These are phyloP conservation scores for Ricinus communis DNA, from an alignment of 345 rosid genomes.

Conservation along the genomic window DNA sequence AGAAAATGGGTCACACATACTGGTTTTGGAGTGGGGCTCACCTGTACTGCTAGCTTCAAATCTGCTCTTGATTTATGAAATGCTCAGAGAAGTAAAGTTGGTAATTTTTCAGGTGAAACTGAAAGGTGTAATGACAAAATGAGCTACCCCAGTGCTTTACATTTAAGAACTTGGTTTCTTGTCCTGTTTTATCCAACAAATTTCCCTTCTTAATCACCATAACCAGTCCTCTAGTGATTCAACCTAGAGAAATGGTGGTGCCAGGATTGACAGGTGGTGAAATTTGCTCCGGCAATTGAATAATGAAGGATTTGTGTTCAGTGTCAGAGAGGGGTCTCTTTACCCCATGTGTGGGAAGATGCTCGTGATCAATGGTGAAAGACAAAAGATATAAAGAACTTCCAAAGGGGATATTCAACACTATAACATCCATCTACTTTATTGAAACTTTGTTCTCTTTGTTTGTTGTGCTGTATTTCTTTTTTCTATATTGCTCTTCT, in stretches of 20 bases:
- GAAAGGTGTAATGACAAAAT: conserved; percentile 11
- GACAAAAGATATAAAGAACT: conserved; percentile 12
- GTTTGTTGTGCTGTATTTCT: conserved; percentile 23
- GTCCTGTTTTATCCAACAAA: conserved; percentile 21
- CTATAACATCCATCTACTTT: conserved; percentile 10
- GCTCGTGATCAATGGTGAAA: conserved; percentile 13
- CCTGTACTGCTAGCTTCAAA: conserved; percentile 36
- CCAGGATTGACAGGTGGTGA: conserved; percentile 48
- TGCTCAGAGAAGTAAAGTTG: conserved; percentile 26
- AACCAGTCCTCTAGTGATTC: conserved; percentile 49
- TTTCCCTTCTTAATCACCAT: conserved; percentile 43
- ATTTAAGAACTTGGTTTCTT: conserved; percentile 10
- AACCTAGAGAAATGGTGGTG: conserved; percentile 46
- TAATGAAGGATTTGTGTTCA: conserved; percentile 37
- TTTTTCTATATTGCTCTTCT: conserved; percentile 13
- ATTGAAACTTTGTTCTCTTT: conserved; percentile 9
- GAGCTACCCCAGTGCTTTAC: conserved; percentile 17
- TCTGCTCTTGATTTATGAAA: conserved; percentile 46
- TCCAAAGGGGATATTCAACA: background rate
- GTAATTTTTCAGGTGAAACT: conserved; percentile 23
- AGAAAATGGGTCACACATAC: conserved; percentile 34
- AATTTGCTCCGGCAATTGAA: conserved; percentile 38
- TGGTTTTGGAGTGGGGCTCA: conserved; percentile 11
- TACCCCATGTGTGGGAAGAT: conserved; percentile 15
- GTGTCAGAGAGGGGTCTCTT: conserved; percentile 19